Base-by-base conservation (phyloP, 1,139 yeast species). In the Diutina mesorugosa region DNA sequence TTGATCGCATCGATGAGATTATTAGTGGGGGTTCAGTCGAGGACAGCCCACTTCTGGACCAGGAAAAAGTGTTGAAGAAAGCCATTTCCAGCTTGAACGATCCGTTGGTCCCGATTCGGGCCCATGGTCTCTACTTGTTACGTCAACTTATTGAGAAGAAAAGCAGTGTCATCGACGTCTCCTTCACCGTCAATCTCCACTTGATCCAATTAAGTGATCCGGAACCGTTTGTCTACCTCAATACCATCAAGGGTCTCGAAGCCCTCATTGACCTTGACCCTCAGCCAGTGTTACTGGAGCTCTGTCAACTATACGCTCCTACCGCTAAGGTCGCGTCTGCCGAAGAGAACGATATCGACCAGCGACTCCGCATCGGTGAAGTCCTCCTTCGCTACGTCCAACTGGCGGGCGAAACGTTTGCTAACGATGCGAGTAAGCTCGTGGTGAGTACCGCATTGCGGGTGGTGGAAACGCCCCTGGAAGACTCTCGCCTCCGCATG, bases 161-260 rank as follows among this genome's bases (percentile, higher is more conserved):
- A 50, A 79, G 87, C 47, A 68, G 73, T 0, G 80, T 80, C 0
- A 68, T 90, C 6, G 68, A 83, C 0, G 57, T 80, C 10, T 80
- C 78, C 16, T 78, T 79, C 57, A 90, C 80, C 0, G 68, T 88
- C 47, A 76, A 80, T 38, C 69, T 90, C 18, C 88, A 87, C 65
- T 65, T 88, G 52, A 71, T 76, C 1, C 90, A 87, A 61, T 69
- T 93, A 56, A 78, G 79, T 57, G 96, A 90, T 63, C 78, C 83
- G 0, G 99, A 93, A 60, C 96, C 98, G 0, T 93, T 84, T 66
- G 81, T 93, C 18, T 93, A 89, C 66, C 68, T 93, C 57, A 91
- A 88, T 65, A 87, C 86, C 0, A 87, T 93, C 60, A 90, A 87
- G 63, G 91, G 95, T 0, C 70, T 93, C 30, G 84, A 82, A 56